These are phyloP conservation scores for Chlorella sorokiniana DNA, from an alignment of 139 green algal species.

Conservation along the genomic window DNA sequence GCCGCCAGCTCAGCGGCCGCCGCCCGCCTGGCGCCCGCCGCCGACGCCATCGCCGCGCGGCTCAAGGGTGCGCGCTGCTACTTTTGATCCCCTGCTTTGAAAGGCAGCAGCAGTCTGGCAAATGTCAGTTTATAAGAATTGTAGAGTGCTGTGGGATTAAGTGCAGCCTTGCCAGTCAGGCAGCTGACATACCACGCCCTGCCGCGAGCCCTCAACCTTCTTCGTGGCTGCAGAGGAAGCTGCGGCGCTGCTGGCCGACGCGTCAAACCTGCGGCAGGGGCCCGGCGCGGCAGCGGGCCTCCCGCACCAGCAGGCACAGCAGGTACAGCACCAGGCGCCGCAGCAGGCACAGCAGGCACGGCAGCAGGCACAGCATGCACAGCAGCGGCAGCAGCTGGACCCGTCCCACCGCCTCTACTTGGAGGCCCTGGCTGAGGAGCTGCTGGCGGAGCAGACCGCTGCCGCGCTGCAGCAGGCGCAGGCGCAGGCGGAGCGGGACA, in stretches of 20 bases:
- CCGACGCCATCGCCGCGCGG: slow-evolving; percentile 7
- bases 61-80: slow-evolving; percentile 19
- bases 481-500: background rate
- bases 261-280: background rate
- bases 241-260: too few species aligned
- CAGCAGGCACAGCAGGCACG: too few species aligned
- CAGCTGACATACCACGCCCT: too few species aligned
- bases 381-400: background rate
- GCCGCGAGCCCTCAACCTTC: too few species aligned
- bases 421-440: slow-evolving; percentile 18
- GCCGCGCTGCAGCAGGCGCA: slow-evolving; percentile 22
- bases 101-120: too few species aligned
- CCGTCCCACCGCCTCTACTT: background rate
- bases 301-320: background rate
- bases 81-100: background rate
- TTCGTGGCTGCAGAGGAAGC: too few species aligned
- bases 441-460: background rate
- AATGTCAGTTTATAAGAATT: too few species aligned
- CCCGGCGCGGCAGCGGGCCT: background rate
- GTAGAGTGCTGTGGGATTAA: too few species aligned
- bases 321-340: background rate
- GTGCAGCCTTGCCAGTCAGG: too few species aligned
- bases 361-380: background rate
- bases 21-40: background rate
- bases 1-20: slow-evolving; percentile 6